Evolutionary conservation across 306 rosid genomes (phyloP), one percentile per base, ranked within the genome.

Genomic region (Aeschynomene evenia): DNA sequence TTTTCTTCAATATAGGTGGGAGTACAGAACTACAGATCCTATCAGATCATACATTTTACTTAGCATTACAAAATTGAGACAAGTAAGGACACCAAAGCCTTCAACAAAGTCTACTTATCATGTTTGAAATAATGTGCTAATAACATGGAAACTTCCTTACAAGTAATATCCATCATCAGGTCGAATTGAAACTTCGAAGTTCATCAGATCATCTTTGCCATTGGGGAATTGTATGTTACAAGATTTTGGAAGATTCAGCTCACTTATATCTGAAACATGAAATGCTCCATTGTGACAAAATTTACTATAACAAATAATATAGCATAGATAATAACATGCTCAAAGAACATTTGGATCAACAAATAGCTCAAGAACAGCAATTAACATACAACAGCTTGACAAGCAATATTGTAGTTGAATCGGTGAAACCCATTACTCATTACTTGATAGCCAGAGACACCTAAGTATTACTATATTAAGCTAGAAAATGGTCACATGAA

Each of bases 151-250:
- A 57, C 42, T 18, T 78, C 74, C 86, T 81, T 85, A 95, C 96
- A 78, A 22, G 66, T 95, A 91, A 79, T 79, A 91, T 78, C 97
- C 97, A 70, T 95, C 99, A 77, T 95, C 99, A 7, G 96, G 99
- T 55, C 85, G 92, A 79, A 95, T 89, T 50, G 96, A 45, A 77
- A 95, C 97, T 76, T 91, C 99, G 5, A 95, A 91, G 85, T 89
- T 88, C 97, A 89, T 95, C 64, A 95, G 86, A 60, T 95, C 95
- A 84, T 95, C 96, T 86, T 89, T 88, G 75, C 99, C 95, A 77
- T 89, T 91, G 57, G 97, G 96, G 82, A 95, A 95, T 64, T 78
- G 74, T 31, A 91, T 89, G 68, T 51, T 23, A 53, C 99, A 95
- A 14, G 99, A 84, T 66, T 87, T 86, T 36, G 99, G 95, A 24